These are phyloP conservation scores for Metarhizium sp. DNA, from an alignment of 2,329 filamentous ascomycete species.

Conservation along the genomic window DNA sequence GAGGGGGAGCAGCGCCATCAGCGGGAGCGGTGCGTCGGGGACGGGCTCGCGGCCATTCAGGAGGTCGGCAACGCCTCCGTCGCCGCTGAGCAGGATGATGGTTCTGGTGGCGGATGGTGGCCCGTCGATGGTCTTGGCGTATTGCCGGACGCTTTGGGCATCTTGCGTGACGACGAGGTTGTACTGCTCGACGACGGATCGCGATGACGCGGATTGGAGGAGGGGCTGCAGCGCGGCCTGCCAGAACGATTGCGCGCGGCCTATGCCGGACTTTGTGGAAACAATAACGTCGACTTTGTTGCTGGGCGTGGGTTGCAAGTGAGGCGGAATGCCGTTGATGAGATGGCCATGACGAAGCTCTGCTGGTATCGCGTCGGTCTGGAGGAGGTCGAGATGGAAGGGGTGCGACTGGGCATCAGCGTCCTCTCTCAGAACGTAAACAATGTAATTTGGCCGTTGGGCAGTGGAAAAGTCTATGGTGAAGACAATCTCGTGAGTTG, in stretches of 20 bases:
- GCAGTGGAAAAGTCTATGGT: constrained; percentile 7
- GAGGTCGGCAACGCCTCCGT: constrained; percentile 77
- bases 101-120: constrained; percentile 26
- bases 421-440: constrained; percentile 30
- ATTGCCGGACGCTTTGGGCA: constrained; percentile 51
- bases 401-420: constrained; percentile 15
- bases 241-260: constrained; percentile 47
- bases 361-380: constrained; percentile 24
- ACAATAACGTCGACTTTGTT: constrained; percentile 52
- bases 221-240: constrained; percentile 45
- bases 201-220: constrained; percentile 28
- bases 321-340: constrained; percentile 26
- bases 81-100: constrained; percentile 74
- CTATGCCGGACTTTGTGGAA: constrained; percentile 56
- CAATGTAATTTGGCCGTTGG: constrained; percentile 11
- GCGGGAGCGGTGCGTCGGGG: constrained; percentile 20
- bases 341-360: constrained; percentile 26
- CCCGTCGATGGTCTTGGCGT: constrained; percentile 36
- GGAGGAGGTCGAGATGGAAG: constrained; percentile 20
- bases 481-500: constrained; percentile 20
- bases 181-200: neutral
- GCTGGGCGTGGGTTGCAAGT: constrained; percentile 19
- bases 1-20: constrained; percentile 47
- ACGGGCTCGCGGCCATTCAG: constrained; percentile 47
- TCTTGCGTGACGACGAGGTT: constrained; percentile 53